Evolutionary conservation across 2,329 filamentous ascomycete genomes (phyloP).

Genomic region (Cladosporium cucumerinum): DNA sequence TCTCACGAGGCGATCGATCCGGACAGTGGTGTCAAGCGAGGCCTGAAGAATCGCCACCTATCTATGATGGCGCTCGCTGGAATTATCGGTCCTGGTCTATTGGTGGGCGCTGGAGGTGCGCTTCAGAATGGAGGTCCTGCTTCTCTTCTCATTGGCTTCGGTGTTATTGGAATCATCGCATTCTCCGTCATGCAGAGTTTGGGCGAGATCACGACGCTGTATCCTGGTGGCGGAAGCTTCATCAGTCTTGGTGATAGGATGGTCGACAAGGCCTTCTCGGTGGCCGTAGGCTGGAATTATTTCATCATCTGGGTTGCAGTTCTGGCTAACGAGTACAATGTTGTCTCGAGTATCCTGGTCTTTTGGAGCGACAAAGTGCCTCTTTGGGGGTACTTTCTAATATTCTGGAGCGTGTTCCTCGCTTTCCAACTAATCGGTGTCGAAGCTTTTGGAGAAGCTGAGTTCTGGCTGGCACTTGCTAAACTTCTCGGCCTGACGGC

Average conservation of each 20-base stretch:
- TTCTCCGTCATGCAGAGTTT: conserved; percentile 67
- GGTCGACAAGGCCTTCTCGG: conserved; percentile 66
- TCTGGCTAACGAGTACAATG: conserved; percentile 69
- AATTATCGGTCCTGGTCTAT: conserved; percentile 64
- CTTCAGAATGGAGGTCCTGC: conserved; percentile 67
- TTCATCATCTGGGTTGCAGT: conserved; percentile 66
- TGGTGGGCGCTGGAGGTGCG: conserved; percentile 66
- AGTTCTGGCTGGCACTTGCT: conserved; percentile 45
- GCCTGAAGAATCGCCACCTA: conserved; percentile 65
- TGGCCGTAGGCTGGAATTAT: conserved; percentile 70
- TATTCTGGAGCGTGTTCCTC: conserved; percentile 40
- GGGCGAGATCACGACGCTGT: conserved; percentile 71
- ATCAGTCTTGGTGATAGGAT: conserved; percentile 68
- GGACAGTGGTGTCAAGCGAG: conserved; percentile 64
- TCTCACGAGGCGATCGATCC: conserved; percentile 27
- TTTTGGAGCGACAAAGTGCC: conserved; percentile 59
- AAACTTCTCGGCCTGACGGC: conserved; percentile 39
- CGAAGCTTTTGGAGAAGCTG: conserved; percentile 42
- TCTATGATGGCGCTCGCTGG: conserved; percentile 54
- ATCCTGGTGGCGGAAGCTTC: conserved; percentile 68
- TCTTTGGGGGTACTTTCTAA: conserved; percentile 41
- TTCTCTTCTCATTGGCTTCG: conserved; percentile 69
- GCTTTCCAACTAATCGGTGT: conserved; percentile 42
- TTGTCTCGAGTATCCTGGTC: conserved; percentile 61
- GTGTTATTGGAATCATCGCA: conserved; percentile 67